phyloP scores from a whole-genome alignment of 495 filamentous ascomycete genomes.

The Aspergillus sclerotioniger region DNA sequence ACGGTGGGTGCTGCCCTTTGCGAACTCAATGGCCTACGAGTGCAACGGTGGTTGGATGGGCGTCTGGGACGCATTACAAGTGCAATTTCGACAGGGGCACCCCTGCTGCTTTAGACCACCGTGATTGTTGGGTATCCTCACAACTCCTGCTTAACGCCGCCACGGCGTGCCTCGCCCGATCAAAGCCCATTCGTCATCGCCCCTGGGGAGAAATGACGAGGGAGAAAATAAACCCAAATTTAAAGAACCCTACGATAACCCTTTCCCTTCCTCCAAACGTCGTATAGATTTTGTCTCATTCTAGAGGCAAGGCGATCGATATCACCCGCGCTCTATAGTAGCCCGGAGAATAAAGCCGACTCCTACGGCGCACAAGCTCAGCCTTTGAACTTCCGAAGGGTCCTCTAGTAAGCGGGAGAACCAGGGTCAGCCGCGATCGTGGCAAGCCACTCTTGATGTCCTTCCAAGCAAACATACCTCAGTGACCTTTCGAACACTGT shows the following conservation, averaged over 20 bases:
- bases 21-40: background rate
- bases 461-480: slow-evolving; percentile 50
- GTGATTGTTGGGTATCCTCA: slow-evolving; percentile 2
- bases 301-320: background rate
- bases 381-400: slow-evolving; percentile 75
- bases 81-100: background rate
- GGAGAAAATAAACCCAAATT: too few species aligned
- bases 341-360: background rate
- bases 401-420: slow-evolving; percentile 45
- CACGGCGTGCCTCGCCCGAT: background rate
- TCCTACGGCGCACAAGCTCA: slow-evolving; percentile 32
- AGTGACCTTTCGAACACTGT: slow-evolving; percentile 72
- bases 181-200: background rate
- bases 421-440: slow-evolving; percentile 11
- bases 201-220: too few species aligned
- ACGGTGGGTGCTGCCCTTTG: background rate
- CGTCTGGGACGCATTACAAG: background rate
- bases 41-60: background rate
- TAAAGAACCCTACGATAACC: background rate
- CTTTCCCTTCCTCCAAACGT: background rate
- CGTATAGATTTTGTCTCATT: background rate
- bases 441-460: background rate
- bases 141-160: slow-evolving; percentile 1
- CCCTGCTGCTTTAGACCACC: background rate
- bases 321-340: background rate